Evolutionary conservation across 345 rosid species (phyloP).

Genomic region (Cardamine chenopodiifolia): DNA sequence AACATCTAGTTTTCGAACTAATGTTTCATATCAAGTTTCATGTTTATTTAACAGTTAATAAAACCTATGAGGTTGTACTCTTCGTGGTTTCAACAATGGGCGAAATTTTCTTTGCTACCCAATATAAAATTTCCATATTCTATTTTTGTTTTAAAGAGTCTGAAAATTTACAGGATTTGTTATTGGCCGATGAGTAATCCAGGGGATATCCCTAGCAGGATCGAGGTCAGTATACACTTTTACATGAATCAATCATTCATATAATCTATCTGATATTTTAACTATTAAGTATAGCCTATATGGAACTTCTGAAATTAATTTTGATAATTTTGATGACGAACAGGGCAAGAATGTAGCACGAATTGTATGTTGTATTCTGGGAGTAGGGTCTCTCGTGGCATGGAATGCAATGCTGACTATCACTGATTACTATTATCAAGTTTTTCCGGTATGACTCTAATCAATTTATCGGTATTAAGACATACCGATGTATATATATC

Average conservation of each 20-base stretch:
- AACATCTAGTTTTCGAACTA: background rate
- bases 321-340: background rate
- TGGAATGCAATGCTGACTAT: conserved; percentile 90
- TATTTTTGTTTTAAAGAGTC: background rate
- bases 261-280: background rate
- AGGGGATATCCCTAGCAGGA: conserved; percentile 29
- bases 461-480: background rate
- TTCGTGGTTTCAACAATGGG: too few species aligned
- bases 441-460: conserved; percentile 63
- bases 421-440: conserved; percentile 59
- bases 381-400: conserved; percentile 75
- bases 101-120: background rate
- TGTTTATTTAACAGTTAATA: too few species aligned
- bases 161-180: conserved; percentile 5
- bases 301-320: background rate
- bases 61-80: too few species aligned
- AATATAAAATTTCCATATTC: background rate
- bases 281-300: background rate
- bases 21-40: too few species aligned
- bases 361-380: conserved; percentile 75
- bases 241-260: conserved; percentile 2
- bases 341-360: conserved; percentile 75
- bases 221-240: conserved; percentile 19
- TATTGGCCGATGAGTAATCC: conserved; percentile 24
- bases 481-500: background rate